Evolutionary conservation across 202 grass and related monocot genomes (phyloP).

Genomic region (Schoenoplectus tabernaemontani): DNA sequence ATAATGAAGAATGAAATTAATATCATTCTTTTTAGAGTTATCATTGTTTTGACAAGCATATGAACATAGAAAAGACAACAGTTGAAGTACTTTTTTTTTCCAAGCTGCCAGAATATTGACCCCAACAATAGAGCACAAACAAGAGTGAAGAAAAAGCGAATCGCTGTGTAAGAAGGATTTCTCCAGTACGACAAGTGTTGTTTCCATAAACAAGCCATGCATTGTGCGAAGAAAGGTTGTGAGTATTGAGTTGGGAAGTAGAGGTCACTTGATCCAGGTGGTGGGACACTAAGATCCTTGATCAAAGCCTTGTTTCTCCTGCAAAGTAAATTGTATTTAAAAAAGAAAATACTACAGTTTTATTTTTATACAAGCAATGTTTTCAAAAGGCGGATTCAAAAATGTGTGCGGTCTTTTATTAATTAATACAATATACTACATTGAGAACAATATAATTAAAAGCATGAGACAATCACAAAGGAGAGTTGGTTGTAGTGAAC

Average conservation of each 20-base stretch:
- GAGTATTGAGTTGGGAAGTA: slow-evolving; percentile 55
- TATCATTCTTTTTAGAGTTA: not conserved
- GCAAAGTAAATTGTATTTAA: not conserved
- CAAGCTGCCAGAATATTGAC: slow-evolving; percentile 75
- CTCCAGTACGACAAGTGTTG: slow-evolving; percentile 82
- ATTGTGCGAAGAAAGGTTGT: slow-evolving; percentile 45
- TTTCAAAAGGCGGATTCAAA: too few relatives aligned
- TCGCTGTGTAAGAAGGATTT: slow-evolving; percentile 74
- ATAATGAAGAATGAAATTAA: not conserved
- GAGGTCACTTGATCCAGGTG: slow-evolving; percentile 50
- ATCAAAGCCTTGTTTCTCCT: slow-evolving; percentile 79
- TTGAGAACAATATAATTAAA: too few relatives aligned
- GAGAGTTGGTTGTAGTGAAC: too few relatives aligned
- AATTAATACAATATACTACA: too few relatives aligned
- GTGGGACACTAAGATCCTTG: slow-evolving; percentile 51
- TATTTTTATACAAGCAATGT: too few relatives aligned
- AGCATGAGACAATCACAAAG: too few relatives aligned
- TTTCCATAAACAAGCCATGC: slow-evolving; percentile 81
- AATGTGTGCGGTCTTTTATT: too few relatives aligned
- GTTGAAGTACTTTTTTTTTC: slow-evolving; percentile 50
- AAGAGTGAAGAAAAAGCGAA: slow-evolving; percentile 61
- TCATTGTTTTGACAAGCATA: not conserved
- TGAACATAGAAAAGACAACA: not conserved
- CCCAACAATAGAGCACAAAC: slow-evolving; percentile 58
- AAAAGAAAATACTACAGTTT: not conserved